Conservation (phyloP, 345 rosid species). For the Boechera divaricarpa region DNA sequence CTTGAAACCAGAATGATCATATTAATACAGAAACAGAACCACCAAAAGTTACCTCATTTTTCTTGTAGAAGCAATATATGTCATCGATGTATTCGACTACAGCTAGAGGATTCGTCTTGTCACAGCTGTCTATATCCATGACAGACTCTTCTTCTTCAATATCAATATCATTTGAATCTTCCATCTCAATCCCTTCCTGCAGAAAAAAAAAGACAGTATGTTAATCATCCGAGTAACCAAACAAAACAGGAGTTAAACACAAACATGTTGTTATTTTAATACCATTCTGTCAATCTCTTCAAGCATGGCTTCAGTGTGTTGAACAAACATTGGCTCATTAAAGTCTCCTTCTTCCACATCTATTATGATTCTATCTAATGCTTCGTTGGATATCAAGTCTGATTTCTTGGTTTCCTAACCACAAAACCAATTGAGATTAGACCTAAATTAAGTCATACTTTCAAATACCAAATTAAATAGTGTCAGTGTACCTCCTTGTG, state of each 20-base stretch:
- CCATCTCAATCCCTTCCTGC: constrained; percentile 92
- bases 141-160: constrained; percentile 48
- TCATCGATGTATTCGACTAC: constrained; percentile 86
- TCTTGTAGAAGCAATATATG: constrained; percentile 66
- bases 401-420: constrained; percentile 58
- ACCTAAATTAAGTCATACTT: background rate
- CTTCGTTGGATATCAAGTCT: constrained; percentile 43
- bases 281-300: constrained; percentile 94
- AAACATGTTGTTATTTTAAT: background rate
- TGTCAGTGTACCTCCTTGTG: constrained; percentile 54
- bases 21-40: constrained; percentile 8
- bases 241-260: background rate
- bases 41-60: constrained; percentile 65
- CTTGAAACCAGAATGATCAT: background rate
- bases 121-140: constrained; percentile 73
- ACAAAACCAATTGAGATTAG: constrained; percentile 12
- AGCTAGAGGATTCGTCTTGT: constrained; percentile 74
- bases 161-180: constrained; percentile 52
- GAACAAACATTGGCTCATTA: constrained; percentile 82
- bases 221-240: background rate
- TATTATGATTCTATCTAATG: constrained; percentile 50
- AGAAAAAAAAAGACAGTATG: background rate
- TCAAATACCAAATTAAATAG: background rate
- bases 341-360: constrained; percentile 68
- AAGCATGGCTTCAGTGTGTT: constrained; percentile 86